Evolutionary conservation across 202 grass and related monocot genomes (phyloP).

Genomic region (Sporobolus alterniflorus): DNA sequence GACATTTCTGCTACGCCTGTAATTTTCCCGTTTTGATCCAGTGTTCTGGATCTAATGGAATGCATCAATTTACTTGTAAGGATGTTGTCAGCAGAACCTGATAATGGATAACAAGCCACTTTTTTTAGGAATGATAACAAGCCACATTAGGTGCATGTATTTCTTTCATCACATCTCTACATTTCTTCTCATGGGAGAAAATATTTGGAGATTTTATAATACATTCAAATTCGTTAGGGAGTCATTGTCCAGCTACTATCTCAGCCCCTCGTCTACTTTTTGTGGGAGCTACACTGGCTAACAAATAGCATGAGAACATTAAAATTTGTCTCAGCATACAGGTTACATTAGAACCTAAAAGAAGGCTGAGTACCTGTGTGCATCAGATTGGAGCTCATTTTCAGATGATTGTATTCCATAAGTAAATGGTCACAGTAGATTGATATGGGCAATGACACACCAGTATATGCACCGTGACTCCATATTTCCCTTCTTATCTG

Average conservation of each 20-base stretch:
- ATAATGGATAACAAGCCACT: conserved; percentile 9
- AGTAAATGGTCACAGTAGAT: neutral
- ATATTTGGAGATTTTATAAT: neutral
- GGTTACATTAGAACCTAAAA: conserved; percentile 12
- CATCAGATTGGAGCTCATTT: conserved; percentile 7
- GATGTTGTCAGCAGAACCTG: neutral
- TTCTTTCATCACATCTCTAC: neutral
- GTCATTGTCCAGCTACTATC: conserved; percentile 10
- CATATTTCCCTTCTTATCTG: conserved; percentile 25
- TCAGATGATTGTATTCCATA: neutral
- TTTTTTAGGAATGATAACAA: too few relatives aligned
- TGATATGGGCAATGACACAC: neutral
- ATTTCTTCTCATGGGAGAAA: neutral
- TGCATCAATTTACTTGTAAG: neutral
- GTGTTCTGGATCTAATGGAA: neutral
- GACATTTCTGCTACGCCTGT: neutral
- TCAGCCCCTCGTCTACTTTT: conserved; percentile 9
- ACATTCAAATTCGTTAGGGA: conserved; percentile 18
- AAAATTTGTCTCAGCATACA: conserved; percentile 21
- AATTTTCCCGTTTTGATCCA: neutral
- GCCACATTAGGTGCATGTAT: neutral
- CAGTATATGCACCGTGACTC: neutral
- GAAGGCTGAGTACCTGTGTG: conserved; percentile 7
- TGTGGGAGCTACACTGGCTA: conserved; percentile 7
- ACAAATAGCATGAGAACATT: neutral